Base-by-base conservation (phyloP, 495 filamentous ascomycete species). In the Penicillium herquei region DNA sequence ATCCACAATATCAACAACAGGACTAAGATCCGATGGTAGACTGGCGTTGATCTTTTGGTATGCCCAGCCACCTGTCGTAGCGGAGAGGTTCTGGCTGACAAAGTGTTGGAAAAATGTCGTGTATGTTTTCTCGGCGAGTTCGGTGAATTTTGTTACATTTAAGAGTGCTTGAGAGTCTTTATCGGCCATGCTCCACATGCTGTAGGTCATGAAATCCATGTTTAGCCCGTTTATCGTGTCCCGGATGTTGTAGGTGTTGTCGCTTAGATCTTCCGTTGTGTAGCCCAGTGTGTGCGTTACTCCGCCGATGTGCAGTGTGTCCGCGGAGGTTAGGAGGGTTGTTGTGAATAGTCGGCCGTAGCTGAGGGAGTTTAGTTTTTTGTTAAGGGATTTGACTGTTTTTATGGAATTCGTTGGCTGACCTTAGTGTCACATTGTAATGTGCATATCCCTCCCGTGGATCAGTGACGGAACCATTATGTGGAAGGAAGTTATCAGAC, bases 161-260 rank as follows among this genome's bases (percentile, higher is more conserved):
- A n/a, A n/a, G n/a, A n/a, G n/a, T n/a, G n/a, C n/a, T n/a, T n/a
- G n/a, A n/a, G n/a, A n/a, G n/a, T n/a, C n/a, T n/a, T n/a, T n/a
- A n/a, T n/a, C n/a, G n/a, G n/a, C n/a, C n/a, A n/a, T n/a, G n/a
- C n/a, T n/a, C n/a, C n/a, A n/a, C n/a, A n/a, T n/a, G n/a, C n/a
- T n/a, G n/a, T n/a, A n/a, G n/a, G 63, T 66, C 70, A 73, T 72
- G 21, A 72, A 70, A 40, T 76, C 71, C 59, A 70, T 63, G 57
- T 74, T 76, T 0, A 73, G 54, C 6, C 71, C 68, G 3, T 65
- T 57, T 0, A 65, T 61, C 10, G 57, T 41, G 56, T 67, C 64
- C 30, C 71, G 70, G 42, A 76, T 70, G 30, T 68, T 74, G 56
- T 62, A 76, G 0, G 70, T 74, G 49, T 67, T 67, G 52, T 76